Base-by-base conservation (phyloP, 1,139 yeast genomes). In the Debaryomyces sp. region DNA sequence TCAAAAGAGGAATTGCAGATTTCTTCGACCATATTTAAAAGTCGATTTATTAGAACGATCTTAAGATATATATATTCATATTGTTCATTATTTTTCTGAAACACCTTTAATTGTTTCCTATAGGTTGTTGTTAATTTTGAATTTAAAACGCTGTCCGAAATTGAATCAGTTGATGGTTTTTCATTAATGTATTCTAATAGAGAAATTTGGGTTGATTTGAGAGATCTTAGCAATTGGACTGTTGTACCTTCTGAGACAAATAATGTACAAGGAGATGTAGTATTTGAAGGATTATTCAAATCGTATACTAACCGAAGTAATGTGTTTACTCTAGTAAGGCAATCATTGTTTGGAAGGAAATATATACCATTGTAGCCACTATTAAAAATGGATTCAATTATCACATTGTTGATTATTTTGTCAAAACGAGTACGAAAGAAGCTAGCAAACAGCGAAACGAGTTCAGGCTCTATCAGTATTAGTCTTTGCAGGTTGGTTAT, bases 331-430 rank as follows among this genome's bases (percentile, higher is more conserved):
- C 34, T 35, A 13, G 23, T 29, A 12, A 35, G 26, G 23, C 37
- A 21, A n/a, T 44, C 33, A 24, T 38, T 38, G 32, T 33, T 32
- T 29, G 46, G 42, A 32, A 38, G 26, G 8, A 22, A 29, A 10
- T 33, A 29, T 15, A 29, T 26, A 9, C 38, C 38, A 7, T 36
- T 23, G 21, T 26, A 30, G 13, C 35, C 27, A 24, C 23, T 34
- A 8, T 22, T 23, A 38, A 43, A 46, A 13, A 43, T 18, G 12
- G 51, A 46, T n/a, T 41, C 48, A 37, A 48, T 38, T 3, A 50
- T 37, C n/a, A 50, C 43, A 26, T 30, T 23, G 12, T 42, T 42
- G 13, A 50, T 30, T 5, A 49, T 41, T 49, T 46, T 50, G 38
- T 41, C 35, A n/a, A 47, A 18, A n/a, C 47, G 41, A 4, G 30